Evolutionary conservation across 495 filamentous ascomycete species (phyloP).

Genomic region (Articulospora tetracladia): DNA sequence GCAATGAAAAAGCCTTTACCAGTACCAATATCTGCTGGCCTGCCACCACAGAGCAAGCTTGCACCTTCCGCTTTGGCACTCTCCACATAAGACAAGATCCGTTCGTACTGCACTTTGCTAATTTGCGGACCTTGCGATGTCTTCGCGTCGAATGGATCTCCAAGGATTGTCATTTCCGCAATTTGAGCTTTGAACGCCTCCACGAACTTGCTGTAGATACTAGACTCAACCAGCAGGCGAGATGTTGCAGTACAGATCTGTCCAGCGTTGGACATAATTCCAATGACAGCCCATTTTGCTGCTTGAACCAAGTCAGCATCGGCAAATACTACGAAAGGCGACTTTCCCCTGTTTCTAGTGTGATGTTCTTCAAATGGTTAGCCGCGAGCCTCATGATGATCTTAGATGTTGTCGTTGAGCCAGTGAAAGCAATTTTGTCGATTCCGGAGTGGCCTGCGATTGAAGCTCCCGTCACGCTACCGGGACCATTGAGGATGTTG

Average conservation of each 20-base stretch:
- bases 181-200: neutral
- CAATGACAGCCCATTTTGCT: constrained; percentile 38
- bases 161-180: neutral
- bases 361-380: constrained; percentile 43
- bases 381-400: constrained; percentile 30
- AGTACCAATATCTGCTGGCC: neutral
- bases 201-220: neutral
- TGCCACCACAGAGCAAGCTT: neutral
- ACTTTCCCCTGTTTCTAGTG: constrained; percentile 60
- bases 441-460: constrained; percentile 49
- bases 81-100: neutral
- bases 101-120: neutral
- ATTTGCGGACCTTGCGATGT: neutral
- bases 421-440: constrained; percentile 58
- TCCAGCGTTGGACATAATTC: neutral
- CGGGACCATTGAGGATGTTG: neutral
- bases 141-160: neutral
- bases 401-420: constrained; percentile 40
- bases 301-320: constrained; percentile 45
- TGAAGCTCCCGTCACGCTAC: neutral
- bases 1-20: neutral
- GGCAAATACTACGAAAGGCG: constrained; percentile 50
- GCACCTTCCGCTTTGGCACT: neutral
- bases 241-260: neutral
- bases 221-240: neutral